Evolutionary conservation across 1,284 basidiomycete species (phyloP), one percentile per base, ranked within the genome.

Genomic region (Puccinia coronata): DNA sequence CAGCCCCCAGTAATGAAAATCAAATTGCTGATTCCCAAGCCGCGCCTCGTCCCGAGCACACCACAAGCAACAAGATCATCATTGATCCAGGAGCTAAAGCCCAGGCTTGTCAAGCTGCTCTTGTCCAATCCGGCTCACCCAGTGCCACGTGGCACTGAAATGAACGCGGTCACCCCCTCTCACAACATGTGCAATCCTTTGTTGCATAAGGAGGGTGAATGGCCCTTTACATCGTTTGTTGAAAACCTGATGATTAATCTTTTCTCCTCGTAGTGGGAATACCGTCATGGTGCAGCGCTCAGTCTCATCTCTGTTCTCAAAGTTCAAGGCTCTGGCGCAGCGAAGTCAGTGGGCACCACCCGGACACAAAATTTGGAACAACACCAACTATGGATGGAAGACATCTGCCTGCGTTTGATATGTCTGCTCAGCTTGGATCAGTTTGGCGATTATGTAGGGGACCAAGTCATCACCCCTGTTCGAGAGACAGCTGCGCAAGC

Each of bases 391-490:
- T 96, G 86, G n/a, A n/a, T n/a, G n/a, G 96, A 96, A 83, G 91
- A 92, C 82, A 88, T 98, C 23, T 92, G 95, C 1, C 91, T 94
- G 14, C 92, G 92, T 83, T 90, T 98, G 72, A 90, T 99, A 1
- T 93, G 92, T 83, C 91, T 99, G 14, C 93, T 99, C 83, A 92
- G 95, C n/a, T 89, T 98, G 25, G 97, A 99, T 87, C 91, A 97
- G 20, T 98, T 99, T 84, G 95, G 96, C 11, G 97, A 99, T 87
- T 99, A 97, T 85, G 92, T 98, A 59, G 94, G 95, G 9, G 97
- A 99, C 85, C 95, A 94, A 86, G 92, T 98, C 69, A 91, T 99
- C 25, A 96, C 96, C 6, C 97, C 97, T 36, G 96, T 99, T 1
- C 91, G 97, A 69, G 97, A 99, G 86, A 97, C 94, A 0, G 95